Percentiles rank a stretch among this genome's conserved stretches.
Evolutionary conservation across 345 rosid genomes (phyloP).

Genomic region (Cardamine chenopodiifolia): DNA sequence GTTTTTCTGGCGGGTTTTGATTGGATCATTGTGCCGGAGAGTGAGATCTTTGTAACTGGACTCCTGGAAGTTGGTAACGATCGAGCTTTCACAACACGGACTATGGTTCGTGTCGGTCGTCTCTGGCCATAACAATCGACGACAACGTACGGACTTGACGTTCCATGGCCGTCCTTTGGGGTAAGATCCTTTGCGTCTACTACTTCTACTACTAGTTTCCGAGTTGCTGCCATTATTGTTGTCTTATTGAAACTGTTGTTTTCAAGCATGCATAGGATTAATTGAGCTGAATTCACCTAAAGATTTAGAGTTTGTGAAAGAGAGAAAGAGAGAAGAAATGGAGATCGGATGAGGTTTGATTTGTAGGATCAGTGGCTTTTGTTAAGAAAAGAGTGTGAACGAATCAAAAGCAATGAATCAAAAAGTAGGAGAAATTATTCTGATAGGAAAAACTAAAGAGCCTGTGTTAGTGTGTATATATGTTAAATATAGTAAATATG

Average conservation of each 20-base stretch:
- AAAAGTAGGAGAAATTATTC: constrained; percentile 27
- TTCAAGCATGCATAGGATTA: constrained; percentile 25
- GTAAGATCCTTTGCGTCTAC: constrained; percentile 66
- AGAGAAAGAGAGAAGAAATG: constrained; percentile 14
- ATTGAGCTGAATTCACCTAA: neutral
- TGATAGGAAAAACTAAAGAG: constrained; percentile 20
- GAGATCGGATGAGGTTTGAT: constrained; percentile 14
- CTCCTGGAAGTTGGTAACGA: constrained; percentile 67
- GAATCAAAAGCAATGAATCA: constrained; percentile 22
- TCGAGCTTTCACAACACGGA: constrained; percentile 73
- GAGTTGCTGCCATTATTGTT: constrained; percentile 47
- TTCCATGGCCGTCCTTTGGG: constrained; percentile 86
- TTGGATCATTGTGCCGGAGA: constrained; percentile 49
- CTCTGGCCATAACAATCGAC: constrained; percentile 81
- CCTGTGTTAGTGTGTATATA: neutral
- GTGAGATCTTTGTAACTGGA: constrained; percentile 63
- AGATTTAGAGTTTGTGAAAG: constrained; percentile 20
- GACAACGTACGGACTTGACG: constrained; percentile 84
- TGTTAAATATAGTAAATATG: constrained; percentile 3
- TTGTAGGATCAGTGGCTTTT: constrained; percentile 33
- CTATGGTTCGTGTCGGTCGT: constrained; percentile 56
- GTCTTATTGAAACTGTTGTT: constrained; percentile 23
- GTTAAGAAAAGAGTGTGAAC: constrained; percentile 30
- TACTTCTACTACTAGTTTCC: constrained; percentile 79
- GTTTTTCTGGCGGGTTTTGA: constrained; percentile 69